phyloP scores from a whole-genome alignment of 192 early-diverging fungal genomes.

The Coemansia sp. region DNA sequence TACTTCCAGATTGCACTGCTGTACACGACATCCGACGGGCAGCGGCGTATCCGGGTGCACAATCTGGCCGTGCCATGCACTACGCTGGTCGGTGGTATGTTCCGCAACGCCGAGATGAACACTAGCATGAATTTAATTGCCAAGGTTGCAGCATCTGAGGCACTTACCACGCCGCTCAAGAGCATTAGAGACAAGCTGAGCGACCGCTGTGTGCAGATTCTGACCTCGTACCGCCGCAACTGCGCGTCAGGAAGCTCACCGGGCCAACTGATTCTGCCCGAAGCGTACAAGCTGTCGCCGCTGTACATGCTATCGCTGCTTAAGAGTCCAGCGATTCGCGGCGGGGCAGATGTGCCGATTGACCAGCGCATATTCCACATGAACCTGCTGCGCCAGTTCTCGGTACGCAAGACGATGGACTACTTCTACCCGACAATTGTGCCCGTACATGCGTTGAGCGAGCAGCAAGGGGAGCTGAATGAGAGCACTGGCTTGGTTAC shows the following conservation, averaged over 20 bases:
- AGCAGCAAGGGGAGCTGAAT: constrained; percentile 53
- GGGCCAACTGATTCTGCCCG: constrained; percentile 94
- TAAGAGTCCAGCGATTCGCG: constrained; percentile 81
- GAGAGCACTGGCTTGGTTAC: constrained; percentile 56
- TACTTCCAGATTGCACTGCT: constrained; percentile 91
- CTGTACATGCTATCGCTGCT: constrained; percentile 81
- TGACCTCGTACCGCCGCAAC: constrained; percentile 88
- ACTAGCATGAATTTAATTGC: constrained; percentile 83
- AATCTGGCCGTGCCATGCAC: constrained; percentile 81
- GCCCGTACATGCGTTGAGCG: constrained; percentile 63
- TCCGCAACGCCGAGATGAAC: constrained; percentile 90
- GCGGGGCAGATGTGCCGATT: constrained; percentile 68
- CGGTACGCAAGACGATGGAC: constrained; percentile 70
- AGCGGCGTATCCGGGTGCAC: constrained; percentile 90
- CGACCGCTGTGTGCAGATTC: constrained; percentile 83
- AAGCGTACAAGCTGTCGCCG: constrained; percentile 92
- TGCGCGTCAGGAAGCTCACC: constrained; percentile 85
- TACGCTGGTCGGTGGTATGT: constrained; percentile 73
- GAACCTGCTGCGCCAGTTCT: constrained; percentile 73
- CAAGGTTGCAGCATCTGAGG: constrained; percentile 78
- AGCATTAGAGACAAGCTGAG: constrained; percentile 79
- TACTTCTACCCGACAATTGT: constrained; percentile 86
- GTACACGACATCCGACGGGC: constrained; percentile 87
- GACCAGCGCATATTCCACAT: constrained; percentile 82
- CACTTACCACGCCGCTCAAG: constrained; percentile 67